phyloP scores from a whole-genome alignment of 352 stramenopile species.

The Chloridella minuta region DNA sequence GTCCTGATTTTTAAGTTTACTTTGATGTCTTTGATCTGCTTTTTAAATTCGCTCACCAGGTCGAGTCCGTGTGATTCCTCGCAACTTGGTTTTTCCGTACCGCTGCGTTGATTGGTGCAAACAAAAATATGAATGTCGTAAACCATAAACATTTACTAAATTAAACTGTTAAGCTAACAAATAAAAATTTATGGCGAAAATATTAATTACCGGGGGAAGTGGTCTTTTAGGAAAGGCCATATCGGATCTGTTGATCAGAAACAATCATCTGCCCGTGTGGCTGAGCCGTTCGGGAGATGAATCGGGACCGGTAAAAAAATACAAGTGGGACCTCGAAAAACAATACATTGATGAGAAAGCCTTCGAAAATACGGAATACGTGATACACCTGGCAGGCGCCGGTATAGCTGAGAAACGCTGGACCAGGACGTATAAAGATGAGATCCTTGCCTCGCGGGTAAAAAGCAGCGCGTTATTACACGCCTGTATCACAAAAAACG shows the following conservation, averaged over 20 bases:
- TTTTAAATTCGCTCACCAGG: neutral
- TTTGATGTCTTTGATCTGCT: neutral
- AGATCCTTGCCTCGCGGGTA: neutral
- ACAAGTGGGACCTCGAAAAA: neutral
- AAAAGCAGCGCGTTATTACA: neutral
- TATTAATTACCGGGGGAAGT: neutral
- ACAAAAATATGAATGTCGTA: conserved; percentile 2
- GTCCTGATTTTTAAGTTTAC: neutral
- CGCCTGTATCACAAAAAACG: neutral
- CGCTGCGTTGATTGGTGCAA: neutral
- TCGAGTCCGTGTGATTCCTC: neutral
- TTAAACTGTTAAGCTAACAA: neutral
- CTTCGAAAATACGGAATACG: neutral
- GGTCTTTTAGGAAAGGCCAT: neutral
- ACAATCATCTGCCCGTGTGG: neutral
- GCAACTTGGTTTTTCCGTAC: neutral
- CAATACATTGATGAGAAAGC: neutral
- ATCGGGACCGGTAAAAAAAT: neutral
- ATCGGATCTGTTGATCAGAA: neutral
- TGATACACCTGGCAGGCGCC: neutral
- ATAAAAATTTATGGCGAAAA: too few relatives aligned
- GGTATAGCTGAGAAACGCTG: neutral
- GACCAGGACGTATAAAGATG: neutral
- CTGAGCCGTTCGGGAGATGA: neutral
- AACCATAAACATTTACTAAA: neutral